Percentiles rank a stretch among this genome's conserved stretches.
Evolutionary conservation across 306 rosid species (phyloP).

Genomic region (Cicer cuneatum): DNA sequence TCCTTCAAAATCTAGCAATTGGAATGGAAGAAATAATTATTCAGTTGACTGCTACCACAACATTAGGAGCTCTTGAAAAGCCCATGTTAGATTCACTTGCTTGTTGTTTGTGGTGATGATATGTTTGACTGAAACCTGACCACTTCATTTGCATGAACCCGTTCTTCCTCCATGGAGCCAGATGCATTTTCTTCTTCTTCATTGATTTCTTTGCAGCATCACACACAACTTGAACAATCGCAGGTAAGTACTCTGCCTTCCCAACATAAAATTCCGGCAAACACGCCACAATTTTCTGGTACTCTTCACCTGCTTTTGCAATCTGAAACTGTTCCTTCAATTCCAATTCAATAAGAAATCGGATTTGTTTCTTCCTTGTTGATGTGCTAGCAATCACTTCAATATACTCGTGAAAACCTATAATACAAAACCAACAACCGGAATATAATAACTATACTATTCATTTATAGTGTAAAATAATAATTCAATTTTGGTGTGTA

Average conservation of each 20-base stretch:
- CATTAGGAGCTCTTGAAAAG: constrained; percentile 43
- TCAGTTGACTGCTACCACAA: constrained; percentile 53
- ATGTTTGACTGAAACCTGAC: constrained; percentile 49
- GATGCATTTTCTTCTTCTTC: constrained; percentile 70
- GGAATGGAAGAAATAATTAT: constrained; percentile 4
- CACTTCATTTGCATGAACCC: constrained; percentile 75
- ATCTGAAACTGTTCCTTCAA: constrained; percentile 57
- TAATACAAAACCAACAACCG: neutral
- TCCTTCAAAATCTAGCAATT: constrained; percentile 20
- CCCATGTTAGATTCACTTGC: constrained; percentile 38
- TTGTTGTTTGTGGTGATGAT: constrained; percentile 34
- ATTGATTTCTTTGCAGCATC: constrained; percentile 67
- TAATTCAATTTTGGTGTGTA: neutral
- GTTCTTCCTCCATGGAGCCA: constrained; percentile 71
- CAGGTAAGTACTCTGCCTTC: constrained; percentile 48
- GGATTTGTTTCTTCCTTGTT: constrained; percentile 43
- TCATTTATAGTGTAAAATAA: neutral
- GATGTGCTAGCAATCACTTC: constrained; percentile 49
- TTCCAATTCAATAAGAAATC: constrained; percentile 50
- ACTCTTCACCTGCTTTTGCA: constrained; percentile 51
- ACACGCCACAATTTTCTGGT: constrained; percentile 42
- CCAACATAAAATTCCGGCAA: constrained; percentile 57
- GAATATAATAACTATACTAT: neutral
- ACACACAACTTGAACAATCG: constrained; percentile 57
- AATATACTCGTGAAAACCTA: constrained; percentile 54